Base-by-base conservation (phyloP, 371 early-diverging fungal genomes). In the Mortierella sp. region DNA sequence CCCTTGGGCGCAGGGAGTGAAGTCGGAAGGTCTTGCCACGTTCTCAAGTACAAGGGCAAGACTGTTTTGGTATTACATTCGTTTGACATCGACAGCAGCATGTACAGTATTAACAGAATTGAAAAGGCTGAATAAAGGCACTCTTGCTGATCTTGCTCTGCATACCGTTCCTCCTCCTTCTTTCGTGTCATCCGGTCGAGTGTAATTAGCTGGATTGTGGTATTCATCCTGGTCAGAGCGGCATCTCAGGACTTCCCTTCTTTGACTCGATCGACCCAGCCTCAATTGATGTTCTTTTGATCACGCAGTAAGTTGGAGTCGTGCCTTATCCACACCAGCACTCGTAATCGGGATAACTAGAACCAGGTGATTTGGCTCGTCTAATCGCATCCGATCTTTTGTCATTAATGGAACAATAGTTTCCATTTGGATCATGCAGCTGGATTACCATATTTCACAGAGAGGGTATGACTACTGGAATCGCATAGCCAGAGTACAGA, bases 371-470 rank as follows among this genome's bases (percentile, higher is more conserved):
- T 2, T 23, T 50, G 21, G 21, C 51, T 27, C 27, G 4, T 21
- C 47, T 13, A n/a, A 7, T 47, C 16, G 23, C 47, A 16, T 5
- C 39, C n/a, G n/a, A n/a, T n/a, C n/a, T n/a, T n/a, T n/a, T n/a
- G n/a, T n/a, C 42, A 6, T 42, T 42, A 23, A 39, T 19, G 19
- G 13, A 23, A 47, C 26, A 66, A 23, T 81, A 95, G 94, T 82
- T 99, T 99, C 65, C 99, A 99, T 80, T 89, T 99, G 58, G 99
- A 99, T 80, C 99, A 99, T 82, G 98, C 99, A n/a, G 99, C 98
- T 18, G 95, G 97, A 3, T 90, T 99, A 2, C 99, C 99, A 45
- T 99, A 98, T 79, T 90, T 99, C 59, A 95, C 98, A 85, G 98
- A 99, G 82, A 95, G 94, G 81, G 95, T 93, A 82, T 21, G 65